Evolutionary conservation across 306 rosid species (phyloP), one percentile per base, ranked within the genome.

Genomic region (Delonix regia): DNA sequence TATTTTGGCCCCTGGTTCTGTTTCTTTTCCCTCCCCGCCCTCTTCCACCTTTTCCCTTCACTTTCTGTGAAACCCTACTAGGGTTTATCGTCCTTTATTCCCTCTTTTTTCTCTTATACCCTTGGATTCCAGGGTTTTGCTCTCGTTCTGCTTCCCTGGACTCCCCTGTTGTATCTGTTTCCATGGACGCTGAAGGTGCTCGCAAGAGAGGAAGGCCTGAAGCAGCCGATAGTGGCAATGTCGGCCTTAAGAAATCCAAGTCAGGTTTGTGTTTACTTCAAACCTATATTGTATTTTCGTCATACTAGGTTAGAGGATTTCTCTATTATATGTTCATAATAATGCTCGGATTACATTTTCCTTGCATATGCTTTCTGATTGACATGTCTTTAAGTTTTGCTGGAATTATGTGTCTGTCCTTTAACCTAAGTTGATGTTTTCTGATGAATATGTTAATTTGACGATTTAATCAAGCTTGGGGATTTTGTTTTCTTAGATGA

Each of bases 151-250:
- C 36, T 67, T 42, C 16, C 36, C 55, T 42, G n/a, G 19, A 62
- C 22, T 27, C 10, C 9, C 36, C 5, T 67, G 30, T 42, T 25
- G 22, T 13, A 13, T 9, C 19, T 67, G 72, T 24, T 66, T 34
- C 72, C 39, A 90, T 90, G 94, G 94, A 86, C 57, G 80, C 34
- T 66, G 87, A 83, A 39, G 70, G 28, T 19, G 78, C 64, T 41
- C 91, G 88, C 47, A 90, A 90, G 87, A 84, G 94, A 41, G 86
- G 83, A 6, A 78, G 91, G 78, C 71, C 71, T 24, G 90, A 86
- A 61, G 81, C 82, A 67, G 60, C 83, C 70, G 67, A 69, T 56
- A 82, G 86, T 63, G 90, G 87, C 73, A 90, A 90, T 82, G 94
- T 88, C 11, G 87, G 87, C 77, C 73, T 63, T 18, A 87, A 90